Evolutionary conservation across 2,329 filamentous ascomycete species (phyloP).

Genomic region (Coniochaeta pulveracea): DNA sequence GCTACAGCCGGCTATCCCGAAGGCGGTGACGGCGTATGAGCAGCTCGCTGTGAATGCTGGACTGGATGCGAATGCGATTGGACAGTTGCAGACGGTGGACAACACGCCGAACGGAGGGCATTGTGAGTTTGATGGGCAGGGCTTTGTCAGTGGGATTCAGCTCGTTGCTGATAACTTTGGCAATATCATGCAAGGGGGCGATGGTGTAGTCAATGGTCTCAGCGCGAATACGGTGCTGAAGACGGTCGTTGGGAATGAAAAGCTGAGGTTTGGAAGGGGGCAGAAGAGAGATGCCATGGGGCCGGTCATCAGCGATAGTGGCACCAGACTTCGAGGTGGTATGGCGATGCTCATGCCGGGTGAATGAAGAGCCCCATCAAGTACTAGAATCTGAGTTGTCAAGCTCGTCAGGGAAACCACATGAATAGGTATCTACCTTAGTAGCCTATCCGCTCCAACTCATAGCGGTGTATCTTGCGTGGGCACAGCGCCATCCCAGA

Average conservation of each 20-base stretch:
- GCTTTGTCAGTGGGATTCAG: conserved; percentile 44
- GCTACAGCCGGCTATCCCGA: conserved; percentile 38
- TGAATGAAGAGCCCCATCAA: neutral
- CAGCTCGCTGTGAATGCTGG: conserved; percentile 30
- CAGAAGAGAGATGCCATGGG: conserved; percentile 2
- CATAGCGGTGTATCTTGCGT: no score
- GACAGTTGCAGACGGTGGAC: conserved; percentile 42
- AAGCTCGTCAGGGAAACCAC: no score
- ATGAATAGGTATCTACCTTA: no score
- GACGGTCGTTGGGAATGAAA: conserved; percentile 36
- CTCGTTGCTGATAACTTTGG: conserved; percentile 41
- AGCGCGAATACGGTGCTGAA: conserved; percentile 35
- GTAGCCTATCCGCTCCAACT: no score
- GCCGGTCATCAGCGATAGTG: no score
- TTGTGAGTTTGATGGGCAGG: conserved; percentile 44
- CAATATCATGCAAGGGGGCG: conserved; percentile 39
- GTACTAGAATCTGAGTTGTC: no score
- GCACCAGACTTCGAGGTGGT: no score
- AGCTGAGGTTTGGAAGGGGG: conserved; percentile 14
- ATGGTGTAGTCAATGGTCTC: conserved; percentile 36
- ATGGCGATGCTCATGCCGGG: no score
- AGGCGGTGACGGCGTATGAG: conserved; percentile 38
- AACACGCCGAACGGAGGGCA: conserved; percentile 44
- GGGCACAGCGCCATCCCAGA: no score
- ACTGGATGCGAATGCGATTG: conserved; percentile 30